These are phyloP conservation scores for Fusarium incarnatum DNA, from an alignment of 2,329 filamentous ascomycete genomes.

Conservation along the genomic window DNA sequence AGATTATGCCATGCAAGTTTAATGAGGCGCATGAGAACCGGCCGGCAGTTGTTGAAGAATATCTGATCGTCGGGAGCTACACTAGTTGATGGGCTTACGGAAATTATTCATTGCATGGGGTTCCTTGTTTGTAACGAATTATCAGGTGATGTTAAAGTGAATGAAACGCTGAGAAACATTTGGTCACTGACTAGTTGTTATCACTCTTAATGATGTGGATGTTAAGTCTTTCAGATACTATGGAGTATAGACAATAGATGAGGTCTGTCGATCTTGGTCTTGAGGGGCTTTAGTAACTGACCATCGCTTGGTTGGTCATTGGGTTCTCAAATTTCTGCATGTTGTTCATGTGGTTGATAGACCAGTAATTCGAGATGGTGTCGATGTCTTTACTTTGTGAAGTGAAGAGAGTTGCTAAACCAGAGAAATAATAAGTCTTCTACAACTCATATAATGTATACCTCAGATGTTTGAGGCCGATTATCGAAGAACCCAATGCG, in stretches of 20 bases:
- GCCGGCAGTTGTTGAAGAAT: constrained; percentile 2
- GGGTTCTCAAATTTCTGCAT: too few relatives aligned
- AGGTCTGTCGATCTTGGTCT: background rate
- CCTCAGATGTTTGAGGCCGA: background rate
- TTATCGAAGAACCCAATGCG: too few relatives aligned
- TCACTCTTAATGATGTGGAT: background rate
- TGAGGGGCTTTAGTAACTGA: too few relatives aligned
- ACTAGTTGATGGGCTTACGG: constrained; percentile 17
- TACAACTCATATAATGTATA: background rate
- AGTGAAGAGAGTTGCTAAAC: background rate
- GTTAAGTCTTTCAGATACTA: too few relatives aligned
- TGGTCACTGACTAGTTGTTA: background rate
- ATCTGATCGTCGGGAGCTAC: constrained; percentile 24
- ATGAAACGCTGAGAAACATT: background rate
- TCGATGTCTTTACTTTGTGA: background rate
- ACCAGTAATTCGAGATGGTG: too few relatives aligned
- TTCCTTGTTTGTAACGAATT: background rate
- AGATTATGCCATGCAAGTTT: constrained; percentile 2
- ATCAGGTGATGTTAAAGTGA: background rate
- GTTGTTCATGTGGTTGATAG: too few relatives aligned
- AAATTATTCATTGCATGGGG: constrained; percentile 10
- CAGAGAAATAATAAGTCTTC: background rate
- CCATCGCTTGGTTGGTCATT: too few relatives aligned
- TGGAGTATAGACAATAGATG: too few relatives aligned
- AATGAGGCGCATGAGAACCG: background rate